These are phyloP conservation scores for Irpex lacteus DNA, from an alignment of 1,284 basidiomycete genomes.

Conservation along the genomic window DNA sequence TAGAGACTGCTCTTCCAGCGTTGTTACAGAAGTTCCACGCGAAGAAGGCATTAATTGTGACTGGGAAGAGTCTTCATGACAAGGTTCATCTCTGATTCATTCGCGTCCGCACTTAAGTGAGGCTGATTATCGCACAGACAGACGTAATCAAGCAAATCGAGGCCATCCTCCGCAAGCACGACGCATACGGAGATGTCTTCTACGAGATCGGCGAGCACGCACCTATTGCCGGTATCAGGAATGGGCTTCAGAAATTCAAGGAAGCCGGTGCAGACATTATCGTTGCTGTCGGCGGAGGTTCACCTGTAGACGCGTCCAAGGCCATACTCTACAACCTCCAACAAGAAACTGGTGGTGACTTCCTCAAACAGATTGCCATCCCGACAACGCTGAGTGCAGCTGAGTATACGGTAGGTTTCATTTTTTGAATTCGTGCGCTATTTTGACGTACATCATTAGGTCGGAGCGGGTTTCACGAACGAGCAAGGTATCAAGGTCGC, in stretches of 20 bases:
- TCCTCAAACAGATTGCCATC: conserved; percentile 62
- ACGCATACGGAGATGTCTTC: conserved; percentile 66
- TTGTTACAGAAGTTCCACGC: conserved; percentile 51
- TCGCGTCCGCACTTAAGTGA: not conserved
- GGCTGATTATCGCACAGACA: conserved; percentile 40
- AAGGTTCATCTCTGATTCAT: conserved; percentile 41
- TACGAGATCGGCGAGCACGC: conserved; percentile 76
- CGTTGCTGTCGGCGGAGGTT: conserved; percentile 76
- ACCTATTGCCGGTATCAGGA: conserved; percentile 67
- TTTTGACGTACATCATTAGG: conserved; percentile 26
- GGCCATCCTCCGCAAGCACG: conserved; percentile 48
- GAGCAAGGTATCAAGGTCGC: conserved; percentile 67
- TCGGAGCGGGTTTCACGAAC: conserved; percentile 73
- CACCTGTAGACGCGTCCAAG: conserved; percentile 77
- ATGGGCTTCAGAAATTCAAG: conserved; percentile 57
- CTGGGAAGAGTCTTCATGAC: conserved; percentile 63
- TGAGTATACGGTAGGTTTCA: conserved; percentile 56
- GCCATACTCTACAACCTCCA: conserved; percentile 63
- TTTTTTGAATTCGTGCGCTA: not conserved
- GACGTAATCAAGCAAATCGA: conserved; percentile 62
- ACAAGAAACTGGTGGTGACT: conserved; percentile 47
- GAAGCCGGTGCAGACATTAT: conserved; percentile 62
- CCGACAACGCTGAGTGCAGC: conserved; percentile 83
- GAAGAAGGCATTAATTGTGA: conserved; percentile 67
- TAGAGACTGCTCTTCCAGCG: conserved; percentile 59